Evolutionary conservation across 2,329 filamentous ascomycete genomes (phyloP).

Genomic region (Aspergillus floridensis): DNA sequence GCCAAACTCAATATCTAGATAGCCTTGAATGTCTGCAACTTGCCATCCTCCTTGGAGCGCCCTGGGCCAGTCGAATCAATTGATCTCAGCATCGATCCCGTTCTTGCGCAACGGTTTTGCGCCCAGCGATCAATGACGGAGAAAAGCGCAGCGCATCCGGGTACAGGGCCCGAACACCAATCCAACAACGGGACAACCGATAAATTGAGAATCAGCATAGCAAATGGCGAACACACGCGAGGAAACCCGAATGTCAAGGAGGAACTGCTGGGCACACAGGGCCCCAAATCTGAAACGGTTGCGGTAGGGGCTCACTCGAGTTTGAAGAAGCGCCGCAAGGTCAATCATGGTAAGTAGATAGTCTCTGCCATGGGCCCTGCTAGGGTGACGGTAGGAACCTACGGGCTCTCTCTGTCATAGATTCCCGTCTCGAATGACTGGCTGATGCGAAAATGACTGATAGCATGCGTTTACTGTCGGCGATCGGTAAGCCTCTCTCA

Average conservation of each 20-base stretch:
- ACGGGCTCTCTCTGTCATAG: slow-evolving; percentile 13
- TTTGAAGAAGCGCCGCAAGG: slow-evolving; percentile 82
- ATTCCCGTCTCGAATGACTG: not conserved
- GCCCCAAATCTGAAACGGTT: slow-evolving; percentile 34
- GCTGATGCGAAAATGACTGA: not conserved
- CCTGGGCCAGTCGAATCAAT: slow-evolving; percentile 16
- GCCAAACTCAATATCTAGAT: not conserved
- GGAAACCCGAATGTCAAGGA: slow-evolving; percentile 34
- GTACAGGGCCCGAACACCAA: slow-evolving; percentile 23
- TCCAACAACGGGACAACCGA: slow-evolving; percentile 29
- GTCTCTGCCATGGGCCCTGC: slow-evolving; percentile 26
- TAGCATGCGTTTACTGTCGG: slow-evolving; percentile 85
- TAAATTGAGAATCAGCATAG: slow-evolving; percentile 19
- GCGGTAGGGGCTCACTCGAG: slow-evolving; percentile 46
- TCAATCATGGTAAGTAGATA: slow-evolving; percentile 73
- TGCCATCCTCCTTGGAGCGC: slow-evolving; percentile 1
- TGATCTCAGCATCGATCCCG: slow-evolving; percentile 16
- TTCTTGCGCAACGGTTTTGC: slow-evolving; percentile 26
- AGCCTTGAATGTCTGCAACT: slow-evolving; percentile 19
- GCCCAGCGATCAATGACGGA: slow-evolving; percentile 30
- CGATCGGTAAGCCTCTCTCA: slow-evolving; percentile 70
- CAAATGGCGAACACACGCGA: slow-evolving; percentile 21
- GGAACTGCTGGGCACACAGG: slow-evolving; percentile 22
- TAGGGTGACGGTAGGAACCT: slow-evolving; percentile 22
- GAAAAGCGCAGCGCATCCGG: slow-evolving; percentile 25